Conservation (phyloP, 2,329 filamentous ascomycete species). For the Aspergillus phoenicis region DNA sequence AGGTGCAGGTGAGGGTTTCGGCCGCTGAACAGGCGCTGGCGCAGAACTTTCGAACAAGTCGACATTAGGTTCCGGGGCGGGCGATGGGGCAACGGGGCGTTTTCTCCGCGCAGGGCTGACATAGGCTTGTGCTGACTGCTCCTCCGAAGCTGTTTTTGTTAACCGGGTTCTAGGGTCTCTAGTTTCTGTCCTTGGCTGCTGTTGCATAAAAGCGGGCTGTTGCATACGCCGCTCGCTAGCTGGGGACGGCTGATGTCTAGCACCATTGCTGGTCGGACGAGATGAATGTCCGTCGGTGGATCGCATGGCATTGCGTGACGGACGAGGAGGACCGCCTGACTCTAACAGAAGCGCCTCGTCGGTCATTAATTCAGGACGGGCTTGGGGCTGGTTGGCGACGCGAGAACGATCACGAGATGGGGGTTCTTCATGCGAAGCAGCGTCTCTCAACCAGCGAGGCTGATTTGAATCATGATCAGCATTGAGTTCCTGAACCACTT, state of each 20-base stretch:
- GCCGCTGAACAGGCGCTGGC: constrained; percentile 27
- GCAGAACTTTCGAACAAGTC: constrained; percentile 65
- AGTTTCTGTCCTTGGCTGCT: constrained; percentile 39
- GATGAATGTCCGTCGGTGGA: constrained; percentile 26
- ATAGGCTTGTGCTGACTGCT: constrained; percentile 80
- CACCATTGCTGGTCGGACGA: constrained; percentile 22
- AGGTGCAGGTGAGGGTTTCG: constrained; percentile 38
- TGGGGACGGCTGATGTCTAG: constrained; percentile 27
- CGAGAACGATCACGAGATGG: constrained; percentile 23
- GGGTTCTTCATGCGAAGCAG: constrained; percentile 40
- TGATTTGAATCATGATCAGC: constrained; percentile 73
- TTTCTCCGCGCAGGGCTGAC: constrained; percentile 83
- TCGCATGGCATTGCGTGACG: constrained; percentile 30
- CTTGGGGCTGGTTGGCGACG: constrained; percentile 23
- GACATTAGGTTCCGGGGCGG: constrained; percentile 52
- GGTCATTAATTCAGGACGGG: constrained; percentile 48
- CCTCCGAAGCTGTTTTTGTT: constrained; percentile 72
- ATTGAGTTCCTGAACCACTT: constrained; percentile 84
- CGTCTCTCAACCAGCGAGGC: constrained; percentile 93
- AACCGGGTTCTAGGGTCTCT: constrained; percentile 63
- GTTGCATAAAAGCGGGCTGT: constrained; percentile 61
- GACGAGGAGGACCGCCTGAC: constrained; percentile 30
- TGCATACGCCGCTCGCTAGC: constrained; percentile 28
- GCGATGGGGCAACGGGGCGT: constrained; percentile 53
- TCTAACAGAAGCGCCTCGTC: constrained; percentile 57